Percentiles rank a stretch among this genome's conserved stretches.
phyloP scores from a whole-genome alignment of 192 early-diverging fungal species.

The Backusella australiensis region DNA sequence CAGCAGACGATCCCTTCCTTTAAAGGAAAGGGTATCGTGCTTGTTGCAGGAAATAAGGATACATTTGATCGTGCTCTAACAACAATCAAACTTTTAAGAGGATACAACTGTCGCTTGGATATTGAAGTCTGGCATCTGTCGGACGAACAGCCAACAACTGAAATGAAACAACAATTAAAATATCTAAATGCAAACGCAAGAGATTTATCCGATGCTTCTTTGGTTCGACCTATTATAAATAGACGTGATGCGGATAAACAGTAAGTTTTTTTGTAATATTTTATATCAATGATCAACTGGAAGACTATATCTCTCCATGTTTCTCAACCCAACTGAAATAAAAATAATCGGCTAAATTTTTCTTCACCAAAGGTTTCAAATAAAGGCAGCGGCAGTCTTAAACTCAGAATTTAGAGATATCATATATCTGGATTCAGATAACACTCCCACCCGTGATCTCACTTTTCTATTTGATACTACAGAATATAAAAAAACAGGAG shows the following conservation, averaged over 20 bases:
- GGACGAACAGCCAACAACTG: slow-evolving; percentile 21
- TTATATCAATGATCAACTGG: too few species aligned
- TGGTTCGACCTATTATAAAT: slow-evolving; percentile 22
- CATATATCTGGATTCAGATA: slow-evolving; percentile 48
- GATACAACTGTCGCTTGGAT: slow-evolving; percentile 15
- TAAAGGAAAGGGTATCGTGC: slow-evolving; percentile 28
- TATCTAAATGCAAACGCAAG: slow-evolving; percentile 5
- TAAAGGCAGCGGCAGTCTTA: slow-evolving; percentile 45
- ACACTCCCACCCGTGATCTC: slow-evolving; percentile 37
- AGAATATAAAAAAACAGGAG: slow-evolving; percentile 35
- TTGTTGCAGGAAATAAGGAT: slow-evolving; percentile 34
- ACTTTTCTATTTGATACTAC: slow-evolving; percentile 38
- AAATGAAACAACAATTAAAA: background rate
- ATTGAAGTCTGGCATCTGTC: slow-evolving; percentile 34
- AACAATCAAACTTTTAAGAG: slow-evolving; percentile 22
- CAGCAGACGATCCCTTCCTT: background rate
- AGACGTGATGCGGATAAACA: slow-evolving; percentile 26
- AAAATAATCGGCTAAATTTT: background rate
- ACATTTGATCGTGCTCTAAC: slow-evolving; percentile 22
- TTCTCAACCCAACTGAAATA: background rate
- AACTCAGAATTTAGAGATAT: slow-evolving; percentile 42
- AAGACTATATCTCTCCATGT: background rate
- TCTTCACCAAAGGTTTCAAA: slow-evolving; percentile 30
- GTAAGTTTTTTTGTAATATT: slow-evolving; percentile 20
- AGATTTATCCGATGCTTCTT: slow-evolving; percentile 19